Conservation (phyloP, 2,329 filamentous ascomycete species). For the Stachybotrys echinatus region DNA sequence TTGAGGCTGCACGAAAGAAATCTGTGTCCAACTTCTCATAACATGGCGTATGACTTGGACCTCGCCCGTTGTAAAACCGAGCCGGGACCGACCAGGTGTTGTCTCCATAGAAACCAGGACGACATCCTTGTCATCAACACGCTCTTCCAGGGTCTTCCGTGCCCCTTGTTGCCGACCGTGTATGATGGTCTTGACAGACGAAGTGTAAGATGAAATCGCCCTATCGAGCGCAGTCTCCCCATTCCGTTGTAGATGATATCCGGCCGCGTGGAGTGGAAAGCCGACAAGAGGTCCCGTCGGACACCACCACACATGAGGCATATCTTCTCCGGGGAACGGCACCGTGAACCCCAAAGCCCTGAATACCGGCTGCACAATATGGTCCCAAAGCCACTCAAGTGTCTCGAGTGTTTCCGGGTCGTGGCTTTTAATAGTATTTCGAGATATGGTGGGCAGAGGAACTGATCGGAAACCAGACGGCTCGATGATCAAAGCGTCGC, state of each 20-base stretch:
- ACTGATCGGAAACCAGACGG: conserved; percentile 9
- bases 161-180: conserved; percentile 7
- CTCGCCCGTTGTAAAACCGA: conserved; percentile 13
- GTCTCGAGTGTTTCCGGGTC: neutral
- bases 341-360: conserved; percentile 16
- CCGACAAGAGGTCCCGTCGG: conserved; percentile 20
- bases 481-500: conserved; percentile 24
- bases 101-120: conserved; percentile 23
- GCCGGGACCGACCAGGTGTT: neutral
- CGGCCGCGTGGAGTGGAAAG: conserved; percentile 28
- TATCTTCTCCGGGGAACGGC: conserved; percentile 5
- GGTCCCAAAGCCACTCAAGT: conserved; percentile 26
- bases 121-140: neutral
- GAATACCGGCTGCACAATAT: conserved; percentile 17
- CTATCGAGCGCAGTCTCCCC: conserved; percentile 22
- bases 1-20: neutral
- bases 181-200: conserved; percentile 26
- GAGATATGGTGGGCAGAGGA: conserved; percentile 6
- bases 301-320: conserved; percentile 28
- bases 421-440: too few relatives aligned
- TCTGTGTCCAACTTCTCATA: conserved; percentile 1
- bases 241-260: conserved; percentile 15
- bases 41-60: conserved; percentile 7
- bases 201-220: conserved; percentile 31
- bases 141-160: neutral